These are phyloP conservation scores for Monosporascus sp. DNA, from an alignment of 2,329 filamentous ascomycete species.

Conservation along the genomic window DNA sequence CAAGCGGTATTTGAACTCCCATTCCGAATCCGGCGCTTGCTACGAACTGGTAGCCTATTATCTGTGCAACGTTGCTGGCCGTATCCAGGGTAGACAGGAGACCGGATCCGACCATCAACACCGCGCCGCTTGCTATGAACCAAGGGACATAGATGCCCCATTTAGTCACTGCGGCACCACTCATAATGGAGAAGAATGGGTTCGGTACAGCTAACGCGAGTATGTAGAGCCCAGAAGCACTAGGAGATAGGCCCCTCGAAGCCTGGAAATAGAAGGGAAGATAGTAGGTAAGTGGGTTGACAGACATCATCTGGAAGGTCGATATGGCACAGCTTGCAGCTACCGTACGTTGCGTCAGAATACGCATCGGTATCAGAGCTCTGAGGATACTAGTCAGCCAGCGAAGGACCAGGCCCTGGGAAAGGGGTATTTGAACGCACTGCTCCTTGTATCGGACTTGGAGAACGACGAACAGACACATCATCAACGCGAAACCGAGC, in stretches of 20 bases:
- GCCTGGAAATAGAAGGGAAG: slow-evolving; percentile 6
- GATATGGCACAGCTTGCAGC: background rate
- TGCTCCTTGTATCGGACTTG: slow-evolving; percentile 3
- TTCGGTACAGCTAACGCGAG: background rate
- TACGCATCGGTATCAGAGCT: slow-evolving; percentile 4
- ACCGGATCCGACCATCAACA: slow-evolving; percentile 2
- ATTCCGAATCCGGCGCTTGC: slow-evolving; percentile 1
- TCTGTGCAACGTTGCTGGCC: background rate
- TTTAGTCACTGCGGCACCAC: slow-evolving; percentile 1
- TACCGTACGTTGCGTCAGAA: background rate
- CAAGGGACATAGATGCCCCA: slow-evolving; percentile 1
- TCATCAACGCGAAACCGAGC: slow-evolving; percentile 1
- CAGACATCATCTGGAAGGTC: background rate
- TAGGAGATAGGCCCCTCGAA: background rate
- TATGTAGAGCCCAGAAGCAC: slow-evolving; percentile 4
- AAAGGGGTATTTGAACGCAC: background rate
- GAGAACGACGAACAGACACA: background rate
- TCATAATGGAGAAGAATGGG: background rate
- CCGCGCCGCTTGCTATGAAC: background rate
- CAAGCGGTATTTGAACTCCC: slow-evolving; percentile 3
- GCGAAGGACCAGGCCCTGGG: background rate
- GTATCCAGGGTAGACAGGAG: slow-evolving; percentile 3
- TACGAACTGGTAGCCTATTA: slow-evolving; percentile 4
- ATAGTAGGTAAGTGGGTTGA: slow-evolving; percentile 2
- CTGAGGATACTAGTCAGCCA: background rate